Conservation (phyloP, 495 filamentous ascomycete genomes). For the Tuber brumale region DNA sequence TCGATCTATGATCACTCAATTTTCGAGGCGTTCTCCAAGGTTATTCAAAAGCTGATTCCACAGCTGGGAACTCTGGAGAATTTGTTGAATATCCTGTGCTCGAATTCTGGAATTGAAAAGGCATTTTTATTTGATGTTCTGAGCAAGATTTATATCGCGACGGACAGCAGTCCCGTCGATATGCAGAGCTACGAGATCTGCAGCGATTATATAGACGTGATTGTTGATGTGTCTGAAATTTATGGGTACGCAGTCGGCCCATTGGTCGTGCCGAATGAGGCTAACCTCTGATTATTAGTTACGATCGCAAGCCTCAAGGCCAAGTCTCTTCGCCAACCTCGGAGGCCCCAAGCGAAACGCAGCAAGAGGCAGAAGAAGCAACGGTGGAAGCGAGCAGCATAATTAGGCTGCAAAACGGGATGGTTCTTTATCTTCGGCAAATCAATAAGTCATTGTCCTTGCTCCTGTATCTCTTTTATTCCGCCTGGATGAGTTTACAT, state of each 20-base stretch:
- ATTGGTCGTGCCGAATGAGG: not conserved
- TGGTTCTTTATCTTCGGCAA: constrained; percentile 40
- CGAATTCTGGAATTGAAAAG: constrained; percentile 89
- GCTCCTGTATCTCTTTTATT: constrained; percentile 6
- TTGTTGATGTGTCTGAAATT: constrained; percentile 90
- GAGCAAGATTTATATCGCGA: constrained; percentile 97
- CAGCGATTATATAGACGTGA: constrained; percentile 94
- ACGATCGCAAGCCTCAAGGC: constrained; percentile 29
- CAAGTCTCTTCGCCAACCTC: constrained; percentile 11
- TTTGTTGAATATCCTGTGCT: constrained; percentile 79
- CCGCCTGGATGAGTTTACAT: not conserved
- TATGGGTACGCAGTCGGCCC: constrained; percentile 55
- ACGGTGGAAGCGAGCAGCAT: constrained; percentile 36
- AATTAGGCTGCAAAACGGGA: constrained; percentile 40
- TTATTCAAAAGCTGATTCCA: constrained; percentile 94
- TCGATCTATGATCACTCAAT: constrained; percentile 97
- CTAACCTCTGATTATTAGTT: constrained; percentile 17
- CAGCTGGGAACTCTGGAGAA: constrained; percentile 86
- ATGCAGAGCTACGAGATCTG: constrained; percentile 95
- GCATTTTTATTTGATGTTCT: constrained; percentile 94
- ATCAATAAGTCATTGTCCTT: constrained; percentile 39
- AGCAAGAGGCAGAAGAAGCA: constrained; percentile 18
- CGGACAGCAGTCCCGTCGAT: constrained; percentile 84
- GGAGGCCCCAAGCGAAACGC: not conserved
- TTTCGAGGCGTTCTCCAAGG: constrained; percentile 96